These are phyloP conservation scores for Fusarium marasasianum DNA, from an alignment of 2,329 filamentous ascomycete genomes.

Conservation along the genomic window DNA sequence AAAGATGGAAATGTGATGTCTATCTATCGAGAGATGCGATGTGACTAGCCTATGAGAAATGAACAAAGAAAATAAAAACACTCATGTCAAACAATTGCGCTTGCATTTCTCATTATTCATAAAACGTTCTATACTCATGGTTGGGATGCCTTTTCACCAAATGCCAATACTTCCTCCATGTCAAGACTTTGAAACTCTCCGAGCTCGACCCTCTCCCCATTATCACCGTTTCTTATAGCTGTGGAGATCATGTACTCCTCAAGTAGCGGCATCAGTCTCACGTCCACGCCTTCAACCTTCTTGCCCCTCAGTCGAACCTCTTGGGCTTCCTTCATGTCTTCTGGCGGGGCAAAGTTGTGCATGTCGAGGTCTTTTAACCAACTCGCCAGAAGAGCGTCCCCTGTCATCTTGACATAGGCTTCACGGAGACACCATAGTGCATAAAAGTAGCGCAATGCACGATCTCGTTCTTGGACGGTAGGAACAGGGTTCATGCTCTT, in stretches of 20 bases:
- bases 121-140: background rate
- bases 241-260: constrained; percentile 66
- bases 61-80: constrained; percentile 5
- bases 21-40: background rate
- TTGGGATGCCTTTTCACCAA: constrained; percentile 49
- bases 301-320: constrained; percentile 47
- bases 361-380: constrained; percentile 80
- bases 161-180: constrained; percentile 57
- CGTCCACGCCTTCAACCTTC: constrained; percentile 47
- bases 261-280: constrained; percentile 52
- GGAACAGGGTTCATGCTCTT: constrained; percentile 53
- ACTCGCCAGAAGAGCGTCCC: constrained; percentile 76
- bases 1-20: background rate
- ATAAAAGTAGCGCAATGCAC: constrained; percentile 76
- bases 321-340: constrained; percentile 35
- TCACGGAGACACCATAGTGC: constrained; percentile 83
- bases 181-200: constrained; percentile 55
- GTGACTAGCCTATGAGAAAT: constrained; percentile 16
- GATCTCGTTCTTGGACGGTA: constrained; percentile 52
- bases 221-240: constrained; percentile 55
- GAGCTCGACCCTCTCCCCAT: constrained; percentile 52
- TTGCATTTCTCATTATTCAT: constrained; percentile 5
- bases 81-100: background rate
- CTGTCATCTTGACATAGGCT: constrained; percentile 84
- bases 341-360: constrained; percentile 67